Conservation (phyloP, 2,329 filamentous ascomycete species). For the Colletotrichum limetticola region DNA sequence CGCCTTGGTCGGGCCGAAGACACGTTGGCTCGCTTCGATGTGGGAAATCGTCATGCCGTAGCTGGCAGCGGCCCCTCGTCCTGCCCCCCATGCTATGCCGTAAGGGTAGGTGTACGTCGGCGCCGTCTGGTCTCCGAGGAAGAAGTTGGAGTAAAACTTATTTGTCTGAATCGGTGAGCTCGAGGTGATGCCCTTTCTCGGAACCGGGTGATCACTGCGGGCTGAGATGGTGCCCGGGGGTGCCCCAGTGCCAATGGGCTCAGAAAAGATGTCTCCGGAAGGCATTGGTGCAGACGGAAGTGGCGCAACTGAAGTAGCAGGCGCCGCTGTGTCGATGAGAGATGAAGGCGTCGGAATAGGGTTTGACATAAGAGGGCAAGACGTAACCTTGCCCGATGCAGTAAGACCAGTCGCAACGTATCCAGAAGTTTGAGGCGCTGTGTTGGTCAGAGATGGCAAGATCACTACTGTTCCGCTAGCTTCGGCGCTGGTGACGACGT, state of each 20-base stretch:
- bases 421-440: conserved; percentile 45
- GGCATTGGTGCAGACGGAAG: conserved; percentile 38
- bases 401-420: conserved; percentile 39
- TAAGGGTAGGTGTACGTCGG: conserved; percentile 83
- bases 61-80: conserved; percentile 69
- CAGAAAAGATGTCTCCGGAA: conserved; percentile 63
- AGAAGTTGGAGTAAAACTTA: conserved; percentile 86
- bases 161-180: conserved; percentile 73
- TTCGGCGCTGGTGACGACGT: conserved; percentile 39
- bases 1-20: conserved; percentile 68
- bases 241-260: conserved; percentile 62
- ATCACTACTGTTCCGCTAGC: conserved; percentile 42
- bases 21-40: conserved; percentile 73
- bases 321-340: conserved; percentile 39
- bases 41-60: conserved; percentile 86
- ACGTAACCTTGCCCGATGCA: conserved; percentile 36
- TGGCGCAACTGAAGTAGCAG: neutral
- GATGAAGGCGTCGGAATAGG: conserved; percentile 51
- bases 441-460: conserved; percentile 42
- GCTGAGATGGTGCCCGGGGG: conserved; percentile 60
- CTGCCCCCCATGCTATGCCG: conserved; percentile 74
- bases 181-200: conserved; percentile 60
- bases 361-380: conserved; percentile 42
- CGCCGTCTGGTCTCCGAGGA: conserved; percentile 76
- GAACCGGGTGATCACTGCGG: conserved; percentile 67